Evolutionary conservation across 1,139 yeast species (phyloP), one percentile per base, ranked within the genome.

Genomic region (Diutina ranongensis): DNA sequence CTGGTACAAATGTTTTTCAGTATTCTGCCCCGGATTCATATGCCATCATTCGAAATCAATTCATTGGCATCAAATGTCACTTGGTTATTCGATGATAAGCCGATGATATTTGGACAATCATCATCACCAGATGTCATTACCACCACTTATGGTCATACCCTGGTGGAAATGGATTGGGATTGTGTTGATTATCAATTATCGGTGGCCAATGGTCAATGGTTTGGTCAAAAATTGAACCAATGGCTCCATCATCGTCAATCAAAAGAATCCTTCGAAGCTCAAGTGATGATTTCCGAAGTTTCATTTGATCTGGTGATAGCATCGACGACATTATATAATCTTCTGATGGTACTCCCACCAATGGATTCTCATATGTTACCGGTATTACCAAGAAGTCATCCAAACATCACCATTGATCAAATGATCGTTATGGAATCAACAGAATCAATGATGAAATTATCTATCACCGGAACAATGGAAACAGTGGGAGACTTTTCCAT

Each of bases 101-200:
- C n/a, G n/a, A n/a, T n/a, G n/a, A n/a, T n/a, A n/a, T n/a, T n/a
- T n/a, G n/a, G n/a, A n/a, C n/a, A n/a, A n/a, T n/a, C n/a, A n/a
- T n/a, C n/a, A n/a, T n/a, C n/a, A n/a, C n/a, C n/a, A n/a, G n/a
- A n/a, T n/a, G n/a, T n/a, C n/a, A n/a, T n/a, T n/a, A n/a, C n/a
- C n/a, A 15, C 21, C 12, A 25, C 20, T 15, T 25, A 38, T 38
- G 13, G 42, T 3, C 32, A 16, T 9, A 15, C n/a, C 18, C 33
- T 25, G 42, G 32, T 25, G 32, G 42, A 38, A 10, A 15, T 38
- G n/a, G 42, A 38, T 12, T 25, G 40, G 40, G 9, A 21, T 8
- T 20, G 40, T n/a, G 28, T 13, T 1, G 22, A 35, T n/a, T 22
- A 35, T 19, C 13, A 19, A 13, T 13, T 18, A 4, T 13, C 18